Evolutionary conservation across 2,329 filamentous ascomycete species (phyloP), one percentile per base, ranked within the genome.

Genomic region (Colletotrichum eleusines): DNA sequence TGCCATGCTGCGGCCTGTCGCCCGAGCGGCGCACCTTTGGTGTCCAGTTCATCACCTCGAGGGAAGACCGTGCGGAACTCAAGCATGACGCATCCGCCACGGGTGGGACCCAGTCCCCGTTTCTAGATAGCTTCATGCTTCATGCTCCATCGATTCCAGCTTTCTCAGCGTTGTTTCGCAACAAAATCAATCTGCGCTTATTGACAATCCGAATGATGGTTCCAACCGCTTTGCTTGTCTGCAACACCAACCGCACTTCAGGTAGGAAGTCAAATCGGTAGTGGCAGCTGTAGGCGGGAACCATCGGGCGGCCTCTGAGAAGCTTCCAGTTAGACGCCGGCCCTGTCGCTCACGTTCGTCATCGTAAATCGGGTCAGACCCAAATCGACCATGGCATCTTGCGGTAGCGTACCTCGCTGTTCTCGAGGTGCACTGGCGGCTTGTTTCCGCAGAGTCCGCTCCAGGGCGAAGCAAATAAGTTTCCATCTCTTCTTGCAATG

Each of bases 61-160:
- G 31, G 31, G 14, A 26, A 35, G 55, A 61, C 60, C 63, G 55
- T 51, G 68, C 66, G 44, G 51, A 63, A 68, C 63, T 64, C 9
- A 20, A 57, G 57, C 6, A 42, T 44, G 28, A 33, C 26, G 40
- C 31, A 51, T 26, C 42, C 16, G 42, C 50, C n/a, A 38, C 31
- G n/a, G 42, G 42, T 31, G 35, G 51, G 23, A 42, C 14, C 33
- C 35, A 7, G 51, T 31, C 53, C 20, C 18, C 38, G 23, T n/a
- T 48, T 8, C 12, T 26, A 33, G 54, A 20, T n/a, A n/a, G 46
- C 59, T 51, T 62, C 59, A 51, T 50, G 44, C 44, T 53, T 63
- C 48, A 51, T 53, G 60, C 23, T 18, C 12, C 48, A 20, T 63
- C 26, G 20, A 44, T n/a, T n/a, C 20, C 31, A 50, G 23, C 28